Percentiles rank a stretch among this genome's conserved stretches.
Evolutionary conservation across 2,329 filamentous ascomycete genomes (phyloP).

Genomic region (Colletotrichum gloeosporioides): DNA sequence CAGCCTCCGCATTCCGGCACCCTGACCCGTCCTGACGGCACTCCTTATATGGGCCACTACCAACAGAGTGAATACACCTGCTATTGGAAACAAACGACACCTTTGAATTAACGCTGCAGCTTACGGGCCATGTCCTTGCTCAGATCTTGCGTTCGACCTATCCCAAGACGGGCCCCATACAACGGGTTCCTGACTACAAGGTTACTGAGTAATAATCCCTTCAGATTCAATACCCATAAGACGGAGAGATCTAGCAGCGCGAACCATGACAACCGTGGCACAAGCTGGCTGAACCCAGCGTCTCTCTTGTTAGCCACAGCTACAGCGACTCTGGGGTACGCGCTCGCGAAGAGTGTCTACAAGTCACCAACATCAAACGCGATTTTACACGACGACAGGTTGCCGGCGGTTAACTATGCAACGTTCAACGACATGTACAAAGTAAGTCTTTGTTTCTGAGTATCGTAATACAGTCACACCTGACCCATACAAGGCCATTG

Average conservation of each 20-base stretch:
- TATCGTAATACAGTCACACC: not conserved
- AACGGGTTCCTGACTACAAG: not conserved
- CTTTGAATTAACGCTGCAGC: not conserved
- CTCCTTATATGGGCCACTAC: not conserved
- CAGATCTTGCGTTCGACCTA: not conserved
- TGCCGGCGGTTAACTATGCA: not conserved
- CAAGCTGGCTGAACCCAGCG: not conserved
- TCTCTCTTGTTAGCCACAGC: not conserved
- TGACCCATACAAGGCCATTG: conserved; percentile 50
- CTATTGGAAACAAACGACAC: fast-evolving
- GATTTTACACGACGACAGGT: not conserved
- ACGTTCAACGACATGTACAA: not conserved
- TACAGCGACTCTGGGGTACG: not conserved
- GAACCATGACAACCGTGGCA: not conserved
- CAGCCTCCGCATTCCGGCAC: not conserved
- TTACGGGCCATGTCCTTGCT: not conserved
- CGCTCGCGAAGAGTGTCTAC: not conserved
- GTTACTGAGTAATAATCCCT: not conserved
- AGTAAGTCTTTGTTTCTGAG: not conserved
- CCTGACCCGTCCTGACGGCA: not conserved
- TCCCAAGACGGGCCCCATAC: not conserved
- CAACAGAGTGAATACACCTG: not conserved
- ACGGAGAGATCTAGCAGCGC: not conserved
- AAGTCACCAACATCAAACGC: not conserved
- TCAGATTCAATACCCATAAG: too few relatives aligned